Conservation (phyloP, 345 rosid genomes). For the Eucalyptus regnans region DNA sequence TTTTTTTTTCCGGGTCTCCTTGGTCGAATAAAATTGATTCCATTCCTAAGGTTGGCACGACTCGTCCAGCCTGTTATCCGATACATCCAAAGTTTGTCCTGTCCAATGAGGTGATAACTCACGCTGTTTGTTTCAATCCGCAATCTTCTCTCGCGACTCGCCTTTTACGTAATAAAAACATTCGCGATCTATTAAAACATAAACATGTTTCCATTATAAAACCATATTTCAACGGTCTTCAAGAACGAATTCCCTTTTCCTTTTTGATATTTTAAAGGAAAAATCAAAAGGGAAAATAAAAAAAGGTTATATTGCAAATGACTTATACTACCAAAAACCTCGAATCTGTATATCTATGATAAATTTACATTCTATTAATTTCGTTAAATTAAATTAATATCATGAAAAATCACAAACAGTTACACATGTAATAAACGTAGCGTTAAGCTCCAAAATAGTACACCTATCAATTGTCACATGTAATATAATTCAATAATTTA, state of each 20-base stretch:
- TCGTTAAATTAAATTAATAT: no score
- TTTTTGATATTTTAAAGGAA: no score
- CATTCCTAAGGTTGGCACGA: not conserved
- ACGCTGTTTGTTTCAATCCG: no score
- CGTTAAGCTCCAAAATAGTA: fast-evolving
- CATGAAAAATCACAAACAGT: fast-evolving
- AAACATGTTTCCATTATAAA: not conserved
- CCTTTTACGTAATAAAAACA: no score
- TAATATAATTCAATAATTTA: no score
- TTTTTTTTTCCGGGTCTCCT: no score
- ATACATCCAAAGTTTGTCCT: not conserved
- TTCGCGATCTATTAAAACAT: not conserved
- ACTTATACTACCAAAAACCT: no score
- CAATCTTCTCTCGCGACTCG: no score
- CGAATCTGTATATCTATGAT: fast-evolving
- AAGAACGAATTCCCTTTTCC: no score
- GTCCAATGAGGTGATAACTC: no score
- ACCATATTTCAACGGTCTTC: not conserved
- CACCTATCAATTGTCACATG: fast-evolving
- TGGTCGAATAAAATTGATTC: not conserved
- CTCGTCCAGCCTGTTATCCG: not conserved
- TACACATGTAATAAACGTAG: fast-evolving
- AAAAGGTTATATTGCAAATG: no score
- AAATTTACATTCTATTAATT: fast-evolving
- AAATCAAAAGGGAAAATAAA: not conserved